Evolutionary conservation across 495 filamentous ascomycete genomes (phyloP).

Genomic region (Penicillium samsonianum): DNA sequence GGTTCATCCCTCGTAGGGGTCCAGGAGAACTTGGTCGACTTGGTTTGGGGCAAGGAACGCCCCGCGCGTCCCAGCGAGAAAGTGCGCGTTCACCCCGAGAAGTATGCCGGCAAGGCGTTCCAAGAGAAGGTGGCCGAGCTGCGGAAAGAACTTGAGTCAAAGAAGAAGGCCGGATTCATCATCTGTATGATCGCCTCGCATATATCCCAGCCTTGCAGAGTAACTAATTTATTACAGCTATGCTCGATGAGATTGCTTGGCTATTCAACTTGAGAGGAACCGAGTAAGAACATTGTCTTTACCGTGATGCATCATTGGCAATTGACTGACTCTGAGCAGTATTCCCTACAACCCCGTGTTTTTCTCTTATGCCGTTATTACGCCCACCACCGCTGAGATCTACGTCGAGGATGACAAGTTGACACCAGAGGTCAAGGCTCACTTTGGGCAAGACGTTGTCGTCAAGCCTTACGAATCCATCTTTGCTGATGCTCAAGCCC

Average conservation of each 20-base stretch:
- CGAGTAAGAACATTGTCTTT: slow-evolving; percentile 57
- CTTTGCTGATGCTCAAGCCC: slow-evolving; percentile 70
- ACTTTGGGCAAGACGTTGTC: slow-evolving; percentile 70
- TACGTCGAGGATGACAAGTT: slow-evolving; percentile 85
- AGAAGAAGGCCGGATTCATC: slow-evolving; percentile 83
- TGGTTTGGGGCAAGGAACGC: slow-evolving; percentile 75
- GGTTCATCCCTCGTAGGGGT: slow-evolving; percentile 73
- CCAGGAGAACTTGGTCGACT: slow-evolving; percentile 79
- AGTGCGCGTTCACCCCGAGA: slow-evolving; percentile 65
- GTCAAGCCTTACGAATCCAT: slow-evolving; percentile 85
- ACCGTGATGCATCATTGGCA: background rate
- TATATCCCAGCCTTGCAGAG: background rate
- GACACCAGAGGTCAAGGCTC: slow-evolving; percentile 62
- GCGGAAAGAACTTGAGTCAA: slow-evolving; percentile 88
- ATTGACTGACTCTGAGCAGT: slow-evolving; percentile 36
- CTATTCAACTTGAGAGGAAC: slow-evolving; percentile 93
- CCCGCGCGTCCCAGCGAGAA: slow-evolving; percentile 76
- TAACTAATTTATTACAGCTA: slow-evolving; percentile 50
- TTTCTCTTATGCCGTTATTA: slow-evolving; percentile 94
- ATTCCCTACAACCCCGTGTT: slow-evolving; percentile 99
- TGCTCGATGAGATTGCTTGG: slow-evolving; percentile 98
- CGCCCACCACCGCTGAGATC: slow-evolving; percentile 74
- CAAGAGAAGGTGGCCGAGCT: slow-evolving; percentile 83
- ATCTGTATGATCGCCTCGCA: slow-evolving; percentile 57
- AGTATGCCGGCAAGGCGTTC: slow-evolving; percentile 82